Base-by-base conservation (phyloP, 1,284 basidiomycete species). In the Gymnopus androsaceus region DNA sequence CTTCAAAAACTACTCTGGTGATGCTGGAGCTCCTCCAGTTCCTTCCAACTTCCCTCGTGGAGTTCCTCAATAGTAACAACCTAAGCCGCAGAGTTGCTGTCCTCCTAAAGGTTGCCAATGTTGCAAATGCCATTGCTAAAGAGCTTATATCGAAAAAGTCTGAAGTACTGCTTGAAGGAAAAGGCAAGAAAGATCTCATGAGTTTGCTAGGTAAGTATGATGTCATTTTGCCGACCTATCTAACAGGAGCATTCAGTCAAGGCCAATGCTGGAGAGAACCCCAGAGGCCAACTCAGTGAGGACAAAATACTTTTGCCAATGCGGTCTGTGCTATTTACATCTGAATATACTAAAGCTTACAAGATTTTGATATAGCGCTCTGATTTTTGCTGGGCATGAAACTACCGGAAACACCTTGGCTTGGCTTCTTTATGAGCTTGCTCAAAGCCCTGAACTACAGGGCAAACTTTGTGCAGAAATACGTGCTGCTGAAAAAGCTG, bases 271-370 rank as follows among this genome's bases (percentile, higher is more conserved):
- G 75, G 77, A 3, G 71, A 78, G 44, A 68, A 78, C 11, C 72
- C 73, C 44, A 74, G 70, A 54, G 69, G 69, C 21, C 72, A 71
- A 53, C 66, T 86, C 53, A 74, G 63, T 3, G 77, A 83, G 23
- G 75, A 78, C 25, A 84, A 85, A 58, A 66, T 85, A 58, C 59
- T 81, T 2, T 68, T 81, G 8, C 80, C 84, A 63, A 80, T 87
- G 75, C 69, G 77, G 78, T 79, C 54, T 36, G 67, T 62, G 60
- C 66, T 37, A 19, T n/a, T 34, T 31, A 19, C 7, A 21, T 40
- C 17, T 54, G 25, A 8, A 40, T 19, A 19, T 31, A 30, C 19
- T 44, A n/a, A 11, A 30, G n/a, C 19, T 27, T 21, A 37, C 23
- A 17, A 15, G 8, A 8, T 45, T 21, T 31, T n/a, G 33, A 15